Percentiles rank a stretch among this genome's conserved stretches.
Conservation (phyloP, 495 filamentous ascomycete genomes). For the Friedmanniomyces endolithicus region DNA sequence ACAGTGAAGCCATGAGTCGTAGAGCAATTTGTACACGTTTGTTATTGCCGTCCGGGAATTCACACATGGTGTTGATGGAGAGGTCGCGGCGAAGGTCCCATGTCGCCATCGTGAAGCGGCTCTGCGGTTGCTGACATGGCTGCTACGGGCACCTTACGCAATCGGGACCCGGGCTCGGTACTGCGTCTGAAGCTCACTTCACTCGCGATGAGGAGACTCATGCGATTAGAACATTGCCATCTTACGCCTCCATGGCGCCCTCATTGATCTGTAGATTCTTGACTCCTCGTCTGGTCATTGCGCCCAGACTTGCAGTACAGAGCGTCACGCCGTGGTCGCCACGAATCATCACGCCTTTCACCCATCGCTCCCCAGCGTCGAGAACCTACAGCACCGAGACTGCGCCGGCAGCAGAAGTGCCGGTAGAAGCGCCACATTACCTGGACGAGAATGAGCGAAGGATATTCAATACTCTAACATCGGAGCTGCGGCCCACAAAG, state of each 20-base stretch:
- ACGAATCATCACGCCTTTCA: background rate
- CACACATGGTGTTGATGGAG: too few species aligned
- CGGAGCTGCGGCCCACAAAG: slow-evolving; percentile 31
- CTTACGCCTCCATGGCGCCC: background rate
- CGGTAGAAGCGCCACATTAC: slow-evolving; percentile 36
- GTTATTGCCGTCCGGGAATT: too few species aligned
- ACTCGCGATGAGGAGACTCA: background rate
- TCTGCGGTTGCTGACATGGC: background rate
- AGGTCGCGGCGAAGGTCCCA: too few species aligned
- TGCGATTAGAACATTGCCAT: background rate
- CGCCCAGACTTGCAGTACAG: background rate
- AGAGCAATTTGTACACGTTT: too few species aligned
- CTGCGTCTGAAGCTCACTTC: background rate
- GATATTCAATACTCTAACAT: slow-evolving; percentile 37
- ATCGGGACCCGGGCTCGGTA: background rate
- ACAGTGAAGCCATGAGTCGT: too few species aligned
- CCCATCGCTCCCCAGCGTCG: background rate
- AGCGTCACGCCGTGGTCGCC: background rate
- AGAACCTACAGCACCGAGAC: background rate
- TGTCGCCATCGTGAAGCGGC: too few species aligned
- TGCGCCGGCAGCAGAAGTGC: slow-evolving; percentile 22
- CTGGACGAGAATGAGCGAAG: slow-evolving; percentile 36
- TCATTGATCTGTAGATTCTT: background rate
- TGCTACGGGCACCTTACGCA: background rate
- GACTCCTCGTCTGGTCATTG: background rate